These are phyloP conservation scores for slime mould (Dictyostelium discoideum) DNA, from an alignment of 78 protist species.

Conservation along the genomic window dicty_2.7 NC_007088.5:714001-714500, in stretches of 20 bases:
- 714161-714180: neutral
- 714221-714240: neutral
- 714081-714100: neutral
- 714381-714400: constrained; percentile 15
- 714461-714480: neutral
- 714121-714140: neutral
- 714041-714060: neutral
- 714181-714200: neutral
- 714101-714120: neutral
- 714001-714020: constrained; percentile 32
- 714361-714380: neutral
- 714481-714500: neutral
- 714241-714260: neutral
- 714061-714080: neutral
- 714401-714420: neutral
- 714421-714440: neutral
- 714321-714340: neutral
- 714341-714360: constrained; percentile 10
- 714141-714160: neutral
- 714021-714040: neutral
- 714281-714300: neutral
- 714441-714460: neutral
- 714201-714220: neutral
- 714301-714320: neutral
- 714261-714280: neutral